phyloP scores from a whole-genome alignment of 306 rosid genomes.

The Cucurbita argyrosperma region DNA sequence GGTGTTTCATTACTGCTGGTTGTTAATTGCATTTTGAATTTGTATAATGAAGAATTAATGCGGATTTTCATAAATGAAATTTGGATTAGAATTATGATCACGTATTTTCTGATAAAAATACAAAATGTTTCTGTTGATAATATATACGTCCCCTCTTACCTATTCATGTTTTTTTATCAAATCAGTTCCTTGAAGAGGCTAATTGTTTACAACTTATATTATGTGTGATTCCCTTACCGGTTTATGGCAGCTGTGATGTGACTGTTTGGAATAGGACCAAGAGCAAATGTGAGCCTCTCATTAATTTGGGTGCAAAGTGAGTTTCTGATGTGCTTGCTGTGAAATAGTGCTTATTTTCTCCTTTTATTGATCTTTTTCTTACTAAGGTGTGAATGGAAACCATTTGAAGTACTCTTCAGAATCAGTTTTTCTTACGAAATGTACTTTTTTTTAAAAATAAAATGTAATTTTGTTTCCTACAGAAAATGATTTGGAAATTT shows the following conservation, averaged over 20 bases:
- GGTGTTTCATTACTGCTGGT: neutral
- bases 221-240: constrained; percentile 5
- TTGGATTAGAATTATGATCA: neutral
- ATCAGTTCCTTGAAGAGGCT: neutral
- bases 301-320: constrained; percentile 81
- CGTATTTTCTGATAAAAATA: neutral
- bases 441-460: neutral
- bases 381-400: neutral
- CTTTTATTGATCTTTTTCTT: neutral
- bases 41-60: neutral
- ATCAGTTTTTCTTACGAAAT: neutral
- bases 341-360: neutral
- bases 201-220: neutral
- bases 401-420: neutral
- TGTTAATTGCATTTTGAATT: neutral
- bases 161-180: neutral
- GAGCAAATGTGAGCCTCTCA: constrained; percentile 77
- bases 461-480: neutral
- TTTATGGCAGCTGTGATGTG: constrained; percentile 43
- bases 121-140: neutral
- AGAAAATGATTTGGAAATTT: neutral
- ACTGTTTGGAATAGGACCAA: constrained; percentile 90
- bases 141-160: too few species aligned
- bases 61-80: neutral
- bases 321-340: neutral